Evolutionary conservation across 1,139 yeast genomes (phyloP).

Genomic region (Hansenula sp.): DNA sequence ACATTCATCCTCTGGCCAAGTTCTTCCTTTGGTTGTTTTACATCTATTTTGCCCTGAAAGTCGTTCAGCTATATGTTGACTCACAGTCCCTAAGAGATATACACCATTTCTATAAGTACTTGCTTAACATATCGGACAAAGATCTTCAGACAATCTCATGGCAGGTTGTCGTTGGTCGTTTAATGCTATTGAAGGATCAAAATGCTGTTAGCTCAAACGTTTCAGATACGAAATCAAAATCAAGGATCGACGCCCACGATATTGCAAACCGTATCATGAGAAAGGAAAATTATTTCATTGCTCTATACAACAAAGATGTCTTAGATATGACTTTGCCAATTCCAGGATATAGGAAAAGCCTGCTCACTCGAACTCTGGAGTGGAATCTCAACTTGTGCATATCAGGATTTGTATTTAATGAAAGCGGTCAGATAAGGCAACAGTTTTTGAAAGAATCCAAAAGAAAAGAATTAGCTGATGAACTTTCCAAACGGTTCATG

Average conservation of each 20-base stretch:
- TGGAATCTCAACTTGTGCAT: slow-evolving; percentile 92
- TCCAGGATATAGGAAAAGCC: slow-evolving; percentile 31
- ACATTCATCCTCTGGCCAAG: slow-evolving; percentile 42
- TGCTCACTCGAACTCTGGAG: slow-evolving; percentile 82
- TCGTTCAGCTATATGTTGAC: slow-evolving; percentile 55
- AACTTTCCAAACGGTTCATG: slow-evolving; percentile 72
- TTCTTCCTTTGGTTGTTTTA: slow-evolving; percentile 60
- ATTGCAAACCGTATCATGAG: slow-evolving; percentile 96
- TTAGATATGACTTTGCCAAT: slow-evolving; percentile 62
- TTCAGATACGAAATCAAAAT: slow-evolving; percentile 64
- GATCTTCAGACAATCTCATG: slow-evolving; percentile 93
- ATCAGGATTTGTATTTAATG: slow-evolving; percentile 80
- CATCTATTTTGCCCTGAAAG: slow-evolving; percentile 50
- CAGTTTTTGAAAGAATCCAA: slow-evolving; percentile 69
- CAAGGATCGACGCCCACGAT: slow-evolving; percentile 84
- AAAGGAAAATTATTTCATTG: slow-evolving; percentile 88
- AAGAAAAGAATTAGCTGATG: slow-evolving; percentile 62
- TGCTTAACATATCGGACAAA: slow-evolving; percentile 68
- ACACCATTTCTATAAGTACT: slow-evolving; percentile 38
- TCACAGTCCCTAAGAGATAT: slow-evolving; percentile 30
- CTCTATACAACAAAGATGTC: slow-evolving; percentile 76
- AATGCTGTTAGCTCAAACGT: slow-evolving; percentile 55
- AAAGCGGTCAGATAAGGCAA: slow-evolving; percentile 79
- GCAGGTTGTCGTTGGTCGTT: slow-evolving; percentile 79
- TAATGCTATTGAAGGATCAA: slow-evolving; percentile 72